phyloP scores from a whole-genome alignment of 2,329 filamentous ascomycete genomes.

The Aquanectria penicillioides region DNA sequence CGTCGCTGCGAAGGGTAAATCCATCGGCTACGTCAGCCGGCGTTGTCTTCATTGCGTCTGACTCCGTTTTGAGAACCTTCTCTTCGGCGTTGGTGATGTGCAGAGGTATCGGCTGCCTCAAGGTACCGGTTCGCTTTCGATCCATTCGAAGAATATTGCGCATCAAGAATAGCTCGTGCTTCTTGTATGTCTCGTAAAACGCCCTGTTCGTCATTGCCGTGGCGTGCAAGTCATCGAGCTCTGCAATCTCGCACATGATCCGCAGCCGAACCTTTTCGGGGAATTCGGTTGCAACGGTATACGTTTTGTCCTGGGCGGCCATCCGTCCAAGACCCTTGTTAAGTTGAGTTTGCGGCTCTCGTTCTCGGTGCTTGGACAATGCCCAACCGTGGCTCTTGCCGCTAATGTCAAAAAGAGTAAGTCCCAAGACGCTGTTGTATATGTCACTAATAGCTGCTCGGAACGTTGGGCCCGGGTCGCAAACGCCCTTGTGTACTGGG shows the following conservation, averaged over 20 bases:
- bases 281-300: constrained; percentile 47
- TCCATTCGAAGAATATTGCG: constrained; percentile 47
- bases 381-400: constrained; percentile 61
- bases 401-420: constrained; percentile 60
- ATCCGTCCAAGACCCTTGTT: constrained; percentile 44
- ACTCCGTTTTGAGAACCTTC: constrained; percentile 47
- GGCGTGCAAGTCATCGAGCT: constrained; percentile 54
- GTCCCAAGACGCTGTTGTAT: constrained; percentile 59
- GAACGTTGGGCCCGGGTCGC: constrained; percentile 60
- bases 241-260: constrained; percentile 53
- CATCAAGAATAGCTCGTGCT: constrained; percentile 54
- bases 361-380: constrained; percentile 51
- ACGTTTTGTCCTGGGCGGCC: constrained; percentile 44
- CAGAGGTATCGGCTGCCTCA: constrained; percentile 33
- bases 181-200: constrained; percentile 58
- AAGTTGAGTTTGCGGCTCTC: constrained; percentile 48
- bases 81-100: constrained; percentile 44
- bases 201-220: constrained; percentile 53
- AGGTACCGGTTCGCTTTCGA: constrained; percentile 29
- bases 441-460: constrained; percentile 60
- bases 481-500: constrained; percentile 54
- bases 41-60: constrained; percentile 43
- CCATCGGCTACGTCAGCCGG: constrained; percentile 42
- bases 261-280: constrained; percentile 51
- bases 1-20: constrained; percentile 44